Conservation (phyloP, 306 rosid species). For the Casuarina glauca region DNA sequence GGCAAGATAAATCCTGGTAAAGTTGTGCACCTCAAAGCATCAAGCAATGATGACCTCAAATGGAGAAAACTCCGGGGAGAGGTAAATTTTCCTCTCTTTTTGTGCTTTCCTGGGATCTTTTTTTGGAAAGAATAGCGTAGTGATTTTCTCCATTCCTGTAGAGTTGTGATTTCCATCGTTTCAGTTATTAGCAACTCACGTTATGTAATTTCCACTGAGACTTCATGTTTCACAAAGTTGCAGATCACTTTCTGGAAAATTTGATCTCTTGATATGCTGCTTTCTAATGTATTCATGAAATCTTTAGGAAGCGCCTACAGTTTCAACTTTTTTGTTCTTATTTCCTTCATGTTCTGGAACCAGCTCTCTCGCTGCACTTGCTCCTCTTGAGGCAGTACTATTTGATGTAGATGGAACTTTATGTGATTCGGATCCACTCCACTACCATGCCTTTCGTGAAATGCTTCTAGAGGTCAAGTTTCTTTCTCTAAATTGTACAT, state of each 20-base stretch:
- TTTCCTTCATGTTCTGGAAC: constrained; percentile 31
- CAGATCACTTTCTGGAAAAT: background rate
- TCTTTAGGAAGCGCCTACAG: background rate
- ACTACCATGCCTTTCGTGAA: constrained; percentile 69
- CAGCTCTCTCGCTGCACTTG: constrained; percentile 62
- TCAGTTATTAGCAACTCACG: background rate
- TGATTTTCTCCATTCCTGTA: background rate
- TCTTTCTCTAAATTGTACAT: constrained; percentile 2
- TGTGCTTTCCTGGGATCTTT: background rate
- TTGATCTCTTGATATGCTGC: background rate
- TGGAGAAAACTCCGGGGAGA: constrained; percentile 36
- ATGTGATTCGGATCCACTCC: constrained; percentile 90
- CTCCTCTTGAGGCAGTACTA: constrained; percentile 81
- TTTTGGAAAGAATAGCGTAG: background rate
- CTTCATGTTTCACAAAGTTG: background rate
- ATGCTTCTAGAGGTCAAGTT: constrained; percentile 73
- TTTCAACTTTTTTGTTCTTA: constrained; percentile 8
- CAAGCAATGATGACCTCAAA: constrained; percentile 51
- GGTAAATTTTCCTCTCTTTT: constrained; percentile 33
- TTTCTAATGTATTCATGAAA: background rate
- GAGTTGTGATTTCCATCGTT: background rate
- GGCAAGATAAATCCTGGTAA: background rate
- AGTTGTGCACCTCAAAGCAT: background rate
- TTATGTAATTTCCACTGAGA: background rate
- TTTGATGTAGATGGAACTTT: constrained; percentile 94